These are phyloP conservation scores for Fomitiporia mediterranea DNA, from an alignment of 1,284 basidiomycete species.

Conservation along the genomic window DNA sequence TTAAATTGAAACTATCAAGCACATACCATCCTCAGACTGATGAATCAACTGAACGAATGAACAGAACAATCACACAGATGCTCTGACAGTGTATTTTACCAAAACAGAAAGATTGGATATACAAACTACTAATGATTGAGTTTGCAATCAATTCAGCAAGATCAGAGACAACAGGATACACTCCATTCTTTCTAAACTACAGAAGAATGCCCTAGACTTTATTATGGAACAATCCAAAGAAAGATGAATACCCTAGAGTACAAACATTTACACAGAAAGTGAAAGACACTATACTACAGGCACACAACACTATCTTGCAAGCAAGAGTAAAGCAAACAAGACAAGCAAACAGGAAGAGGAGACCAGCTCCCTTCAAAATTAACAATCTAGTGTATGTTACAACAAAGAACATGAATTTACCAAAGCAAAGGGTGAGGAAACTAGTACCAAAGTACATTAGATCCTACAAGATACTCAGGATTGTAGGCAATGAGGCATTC, in stretches of 20 bases:
- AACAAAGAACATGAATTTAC: not conserved
- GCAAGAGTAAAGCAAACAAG: not conserved
- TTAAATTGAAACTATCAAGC: not conserved
- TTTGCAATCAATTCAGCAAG: not conserved
- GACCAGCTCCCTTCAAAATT: not conserved
- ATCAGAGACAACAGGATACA: not conserved
- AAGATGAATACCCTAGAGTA: not conserved
- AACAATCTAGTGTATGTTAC: not conserved
- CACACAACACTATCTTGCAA: not conserved
- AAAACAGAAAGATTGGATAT: not conserved
- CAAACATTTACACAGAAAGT: not conserved
- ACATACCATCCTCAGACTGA: not conserved
- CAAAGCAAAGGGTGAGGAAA: not conserved
- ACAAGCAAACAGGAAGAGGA: not conserved
- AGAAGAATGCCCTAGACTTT: not conserved
- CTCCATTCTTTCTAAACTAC: not conserved
- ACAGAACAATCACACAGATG: not conserved
- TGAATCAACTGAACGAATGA: not conserved
- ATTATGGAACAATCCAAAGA: not conserved
- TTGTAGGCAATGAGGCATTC: not conserved
- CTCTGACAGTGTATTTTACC: not conserved
- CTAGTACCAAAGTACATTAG: not conserved
- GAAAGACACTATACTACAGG: not conserved
- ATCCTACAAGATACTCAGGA: not conserved
- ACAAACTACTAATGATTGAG: not conserved